Percentiles rank a stretch among this genome's conserved stretches.
Evolutionary conservation across 2,329 filamentous ascomycete genomes (phyloP).

Genomic region (Colletotrichum nymphaeae): DNA sequence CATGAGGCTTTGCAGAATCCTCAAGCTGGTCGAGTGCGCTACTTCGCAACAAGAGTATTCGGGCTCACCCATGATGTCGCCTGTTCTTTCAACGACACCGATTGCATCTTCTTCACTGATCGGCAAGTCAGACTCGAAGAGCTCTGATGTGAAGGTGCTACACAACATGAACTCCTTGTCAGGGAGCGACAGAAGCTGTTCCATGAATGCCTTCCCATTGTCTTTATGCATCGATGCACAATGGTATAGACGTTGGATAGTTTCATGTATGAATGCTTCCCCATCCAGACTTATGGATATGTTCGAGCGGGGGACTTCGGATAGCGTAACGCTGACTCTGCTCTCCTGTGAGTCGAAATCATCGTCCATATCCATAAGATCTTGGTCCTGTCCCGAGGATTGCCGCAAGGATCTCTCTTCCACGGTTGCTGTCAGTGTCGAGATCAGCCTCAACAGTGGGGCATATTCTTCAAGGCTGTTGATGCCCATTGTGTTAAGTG

Average conservation of each 20-base stretch:
- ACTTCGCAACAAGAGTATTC: constrained; percentile 81
- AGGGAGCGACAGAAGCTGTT: constrained; percentile 59
- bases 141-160: constrained; percentile 59
- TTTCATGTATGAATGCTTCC: constrained; percentile 60
- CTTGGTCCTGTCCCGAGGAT: constrained; percentile 51
- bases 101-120: constrained; percentile 58
- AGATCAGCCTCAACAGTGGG: constrained; percentile 56
- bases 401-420: constrained; percentile 47
- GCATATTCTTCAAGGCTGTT: constrained; percentile 50
- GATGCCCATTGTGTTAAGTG: constrained; percentile 51
- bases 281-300: constrained; percentile 54
- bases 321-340: constrained; percentile 51
- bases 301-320: constrained; percentile 60
- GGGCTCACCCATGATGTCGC: constrained; percentile 63
- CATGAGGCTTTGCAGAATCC: constrained; percentile 73
- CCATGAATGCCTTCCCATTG: constrained; percentile 60
- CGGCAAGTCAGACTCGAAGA: constrained; percentile 66
- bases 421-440: constrained; percentile 50
- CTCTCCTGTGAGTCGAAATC: constrained; percentile 72
- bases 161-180: constrained; percentile 67
- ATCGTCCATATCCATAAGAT: constrained; percentile 76
- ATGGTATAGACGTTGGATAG: constrained; percentile 57
- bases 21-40: constrained; percentile 74
- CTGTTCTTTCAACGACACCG: constrained; percentile 62
- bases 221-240: constrained; percentile 57